Conservation (phyloP, 2,329 filamentous ascomycete species). For the Colletotrichum phormii region DNA sequence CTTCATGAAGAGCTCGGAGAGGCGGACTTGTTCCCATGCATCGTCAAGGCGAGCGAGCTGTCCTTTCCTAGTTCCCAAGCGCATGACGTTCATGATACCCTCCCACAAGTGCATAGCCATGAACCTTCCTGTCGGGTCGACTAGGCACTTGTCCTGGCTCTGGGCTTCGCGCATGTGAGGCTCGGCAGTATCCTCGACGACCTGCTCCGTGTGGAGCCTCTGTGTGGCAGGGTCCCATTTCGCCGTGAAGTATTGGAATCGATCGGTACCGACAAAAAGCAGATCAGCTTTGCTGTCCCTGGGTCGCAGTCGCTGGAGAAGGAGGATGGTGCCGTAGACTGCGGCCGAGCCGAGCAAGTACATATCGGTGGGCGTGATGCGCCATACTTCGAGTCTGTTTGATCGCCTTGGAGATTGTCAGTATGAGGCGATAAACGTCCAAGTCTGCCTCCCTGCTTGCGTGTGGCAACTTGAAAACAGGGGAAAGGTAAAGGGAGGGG, state of each 20-base stretch:
- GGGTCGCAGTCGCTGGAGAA: constrained; percentile 84
- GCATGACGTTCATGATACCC: constrained; percentile 67
- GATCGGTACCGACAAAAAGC: constrained; percentile 91
- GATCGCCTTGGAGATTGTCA: constrained; percentile 71
- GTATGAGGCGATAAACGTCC: constrained; percentile 32
- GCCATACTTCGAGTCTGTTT: constrained; percentile 89
- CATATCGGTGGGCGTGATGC: constrained; percentile 72
- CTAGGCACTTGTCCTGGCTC: constrained; percentile 83
- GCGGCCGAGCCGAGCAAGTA: constrained; percentile 74
- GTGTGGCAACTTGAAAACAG: neutral
- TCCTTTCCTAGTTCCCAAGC: constrained; percentile 60
- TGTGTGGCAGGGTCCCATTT: constrained; percentile 76
- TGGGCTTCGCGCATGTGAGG: constrained; percentile 80
- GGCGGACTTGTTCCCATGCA: constrained; percentile 65
- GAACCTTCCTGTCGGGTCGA: constrained; percentile 80
- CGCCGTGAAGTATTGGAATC: constrained; percentile 90
- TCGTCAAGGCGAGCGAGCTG: constrained; percentile 55
- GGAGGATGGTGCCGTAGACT: constrained; percentile 87
- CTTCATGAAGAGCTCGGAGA: constrained; percentile 71
- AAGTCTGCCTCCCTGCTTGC: neutral
- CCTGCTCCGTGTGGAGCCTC: constrained; percentile 62
- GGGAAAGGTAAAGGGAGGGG: constrained; percentile 12
- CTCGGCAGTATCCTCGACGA: constrained; percentile 66
- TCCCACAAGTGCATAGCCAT: constrained; percentile 71
- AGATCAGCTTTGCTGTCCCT: constrained; percentile 81